Evolutionary conservation across 2,329 filamentous ascomycete species (phyloP), one percentile per base, ranked within the genome.

Genomic region (Aspergillus persii): DNA sequence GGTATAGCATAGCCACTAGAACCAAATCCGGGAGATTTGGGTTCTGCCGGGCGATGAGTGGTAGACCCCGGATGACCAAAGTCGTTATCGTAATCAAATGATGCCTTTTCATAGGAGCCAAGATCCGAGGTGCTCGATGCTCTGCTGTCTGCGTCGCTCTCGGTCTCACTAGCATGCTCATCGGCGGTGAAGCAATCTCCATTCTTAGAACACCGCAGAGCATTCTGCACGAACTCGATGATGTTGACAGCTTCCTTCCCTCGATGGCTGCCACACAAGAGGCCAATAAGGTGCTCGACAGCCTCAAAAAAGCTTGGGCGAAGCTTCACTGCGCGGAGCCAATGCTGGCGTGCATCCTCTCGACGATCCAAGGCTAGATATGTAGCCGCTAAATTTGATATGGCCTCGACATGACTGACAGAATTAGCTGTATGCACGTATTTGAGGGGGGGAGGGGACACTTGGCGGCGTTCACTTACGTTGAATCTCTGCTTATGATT

Each of bases 291-390:
- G 78, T 98, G 93, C 73, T 99, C 95, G 2, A 95, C 92, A 7
- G 95, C 93, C 77, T 99, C 95, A 58, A 99, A 90, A 76, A 96
- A 96, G 70, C 87, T 90, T 0, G 95, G 95, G 8, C 91, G 88
- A 58, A 91, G 80, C 70, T 87, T 90, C 29, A 98, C 87, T n/a
- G 92, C 92, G 61, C 85, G 86, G 64, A 89, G 81, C 95, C 95
- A 99, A 70, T 92, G 85, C 59, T 87, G 83, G 71, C 96, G 89
- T 6, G 95, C 95, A 69, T 98, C 94, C 51, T 89, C 84, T 59
- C 89, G 89, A 60, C 89, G 87, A 61, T 91, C 88, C 8, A 98
- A 83, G 58, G 92, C 92, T 66, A 96, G 87, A 27, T 96, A 80
- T 1, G 94, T 92, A 26, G 94, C 94, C 26, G 94, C 95, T 61